Evolutionary conservation across 208 protist genomes (phyloP).

Genomic region (Wallacemonas collosoma): DNA sequence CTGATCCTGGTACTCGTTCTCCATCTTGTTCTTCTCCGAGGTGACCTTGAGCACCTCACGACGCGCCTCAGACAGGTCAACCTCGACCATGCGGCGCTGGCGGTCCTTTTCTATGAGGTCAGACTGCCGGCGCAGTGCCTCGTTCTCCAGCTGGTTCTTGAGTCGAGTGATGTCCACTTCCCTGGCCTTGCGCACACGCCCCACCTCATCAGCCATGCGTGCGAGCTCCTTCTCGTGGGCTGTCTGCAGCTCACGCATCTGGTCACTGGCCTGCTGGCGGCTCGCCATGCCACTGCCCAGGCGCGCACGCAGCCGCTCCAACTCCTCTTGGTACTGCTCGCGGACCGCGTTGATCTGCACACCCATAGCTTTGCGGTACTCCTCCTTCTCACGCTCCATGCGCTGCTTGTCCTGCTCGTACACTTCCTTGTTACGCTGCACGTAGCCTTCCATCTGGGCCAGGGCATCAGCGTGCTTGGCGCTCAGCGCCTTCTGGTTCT

Average conservation of each 20-base stretch:
- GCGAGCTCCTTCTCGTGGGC: constrained; percentile 43
- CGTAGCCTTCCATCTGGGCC: constrained; percentile 40
- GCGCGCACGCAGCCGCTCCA: constrained; percentile 42
- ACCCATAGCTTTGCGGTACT: constrained; percentile 28
- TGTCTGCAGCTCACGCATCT: constrained; percentile 47
- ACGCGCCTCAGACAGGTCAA: constrained; percentile 47
- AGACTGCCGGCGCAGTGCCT: constrained; percentile 38
- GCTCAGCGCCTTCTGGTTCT: constrained; percentile 40
- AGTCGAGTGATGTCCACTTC: constrained; percentile 47
- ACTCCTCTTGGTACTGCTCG: constrained; percentile 45
- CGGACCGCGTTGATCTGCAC: constrained; percentile 36
- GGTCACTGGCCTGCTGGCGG: constrained; percentile 43
- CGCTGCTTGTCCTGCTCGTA: constrained; percentile 51
- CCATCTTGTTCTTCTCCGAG: constrained; percentile 45
- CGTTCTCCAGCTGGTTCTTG: constrained; percentile 47
- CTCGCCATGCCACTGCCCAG: constrained; percentile 32
- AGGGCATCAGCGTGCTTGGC: constrained; percentile 43
- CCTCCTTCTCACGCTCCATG: constrained; percentile 48
- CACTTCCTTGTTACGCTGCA: constrained; percentile 53
- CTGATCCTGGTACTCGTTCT: constrained; percentile 66
- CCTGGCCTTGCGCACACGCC: constrained; percentile 29
- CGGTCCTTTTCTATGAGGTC: constrained; percentile 72
- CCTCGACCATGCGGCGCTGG: constrained; percentile 46
- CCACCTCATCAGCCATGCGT: constrained; percentile 45
- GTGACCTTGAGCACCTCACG: constrained; percentile 37